These are phyloP conservation scores for Rhodotorula taiwanensis DNA, from an alignment of 768 basidiomycete genomes.

Conservation along the genomic window DNA sequence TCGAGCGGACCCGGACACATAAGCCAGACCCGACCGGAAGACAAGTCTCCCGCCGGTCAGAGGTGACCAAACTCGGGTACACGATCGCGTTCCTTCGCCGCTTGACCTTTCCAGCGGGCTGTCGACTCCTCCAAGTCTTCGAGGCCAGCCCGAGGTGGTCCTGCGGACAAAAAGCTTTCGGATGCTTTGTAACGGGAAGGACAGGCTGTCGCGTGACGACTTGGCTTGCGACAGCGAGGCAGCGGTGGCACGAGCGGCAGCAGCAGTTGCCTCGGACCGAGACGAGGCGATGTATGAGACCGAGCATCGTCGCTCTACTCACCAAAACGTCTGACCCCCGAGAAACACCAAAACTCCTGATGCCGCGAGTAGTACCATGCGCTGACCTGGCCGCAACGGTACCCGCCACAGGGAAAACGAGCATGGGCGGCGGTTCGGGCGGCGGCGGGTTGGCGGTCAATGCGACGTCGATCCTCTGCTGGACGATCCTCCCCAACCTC, in stretches of 20 bases:
- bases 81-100: background rate
- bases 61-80: slow-evolving; percentile 8
- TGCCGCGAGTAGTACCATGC: too few relatives aligned
- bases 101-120: slow-evolving; percentile 8
- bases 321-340: slow-evolving; percentile 31
- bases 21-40: background rate
- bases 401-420: too few relatives aligned
- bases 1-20: background rate
- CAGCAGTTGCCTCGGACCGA: background rate
- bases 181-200: too few relatives aligned
- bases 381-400: too few relatives aligned
- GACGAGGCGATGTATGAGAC: slow-evolving; percentile 11
- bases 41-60: too few relatives aligned
- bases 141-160: slow-evolving; percentile 7
- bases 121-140: background rate
- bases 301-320: slow-evolving; percentile 27
- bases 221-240: background rate
- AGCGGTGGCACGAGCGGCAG: background rate
- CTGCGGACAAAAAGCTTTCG: slow-evolving; percentile 17
- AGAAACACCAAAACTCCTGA: background rate
- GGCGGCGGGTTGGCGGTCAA: slow-evolving; percentile 19
- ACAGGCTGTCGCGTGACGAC: background rate
- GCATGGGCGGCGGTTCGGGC: background rate
- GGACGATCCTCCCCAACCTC: slow-evolving; percentile 31
- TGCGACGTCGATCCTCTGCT: slow-evolving; percentile 24